Evolutionary conservation across 305 asterid species (phyloP).

Genomic region (Fraxinus xanthoxyloides): DNA sequence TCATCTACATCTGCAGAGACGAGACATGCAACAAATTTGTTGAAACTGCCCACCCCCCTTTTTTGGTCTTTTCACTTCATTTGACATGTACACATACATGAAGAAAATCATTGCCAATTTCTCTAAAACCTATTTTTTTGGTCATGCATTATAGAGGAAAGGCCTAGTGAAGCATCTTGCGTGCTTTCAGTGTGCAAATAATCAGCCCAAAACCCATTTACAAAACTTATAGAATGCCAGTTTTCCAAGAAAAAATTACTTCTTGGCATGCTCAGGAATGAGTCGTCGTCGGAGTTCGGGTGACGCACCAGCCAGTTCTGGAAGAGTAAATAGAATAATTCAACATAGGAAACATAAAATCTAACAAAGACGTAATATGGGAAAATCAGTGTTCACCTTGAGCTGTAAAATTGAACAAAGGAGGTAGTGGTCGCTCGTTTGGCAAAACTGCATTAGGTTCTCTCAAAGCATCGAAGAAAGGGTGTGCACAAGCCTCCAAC

Average conservation of each 20-base stretch:
- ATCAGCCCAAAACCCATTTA: slow-evolving; percentile 33
- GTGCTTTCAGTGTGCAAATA: slow-evolving; percentile 17
- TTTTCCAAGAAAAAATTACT: slow-evolving; percentile 29
- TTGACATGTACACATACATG: slow-evolving; percentile 22
- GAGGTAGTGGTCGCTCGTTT: slow-evolving; percentile 76
- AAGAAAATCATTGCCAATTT: neutral
- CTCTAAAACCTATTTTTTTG: neutral
- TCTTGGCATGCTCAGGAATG: slow-evolving; percentile 67
- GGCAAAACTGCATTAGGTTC: slow-evolving; percentile 70
- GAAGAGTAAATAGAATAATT: slow-evolving; percentile 5
- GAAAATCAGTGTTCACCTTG: slow-evolving; percentile 51
- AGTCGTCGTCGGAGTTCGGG: slow-evolving; percentile 73
- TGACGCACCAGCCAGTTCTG: slow-evolving; percentile 79
- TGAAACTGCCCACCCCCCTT: neutral
- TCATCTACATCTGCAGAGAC: neutral
- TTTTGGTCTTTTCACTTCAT: neutral
- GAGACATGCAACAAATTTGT: neutral
- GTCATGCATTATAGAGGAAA: neutral
- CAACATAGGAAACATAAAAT: neutral
- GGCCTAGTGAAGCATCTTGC: neutral
- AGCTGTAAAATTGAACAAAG: slow-evolving; percentile 73
- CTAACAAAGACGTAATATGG: neutral
- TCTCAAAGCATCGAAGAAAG: slow-evolving; percentile 81
- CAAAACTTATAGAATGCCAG: slow-evolving; percentile 19
- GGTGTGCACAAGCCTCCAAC: slow-evolving; percentile 99